These are phyloP conservation scores for Fusarium subtropicale DNA, from an alignment of 2,329 filamentous ascomycete genomes.

Conservation along the genomic window DNA sequence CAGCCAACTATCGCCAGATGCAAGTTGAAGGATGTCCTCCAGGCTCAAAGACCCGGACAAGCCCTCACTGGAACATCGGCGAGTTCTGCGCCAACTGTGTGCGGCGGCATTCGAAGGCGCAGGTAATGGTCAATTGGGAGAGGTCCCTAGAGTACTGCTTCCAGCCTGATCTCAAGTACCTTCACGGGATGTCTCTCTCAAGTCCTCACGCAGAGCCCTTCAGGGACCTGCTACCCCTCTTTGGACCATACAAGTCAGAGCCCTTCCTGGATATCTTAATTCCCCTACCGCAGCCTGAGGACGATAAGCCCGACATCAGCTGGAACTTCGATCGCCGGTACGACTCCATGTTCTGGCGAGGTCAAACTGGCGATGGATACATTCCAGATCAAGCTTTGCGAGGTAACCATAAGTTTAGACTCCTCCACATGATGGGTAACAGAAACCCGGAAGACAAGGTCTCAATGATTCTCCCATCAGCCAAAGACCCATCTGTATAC, in stretches of 20 bases:
- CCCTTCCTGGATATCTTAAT: constrained; percentile 83
- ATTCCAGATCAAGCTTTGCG: constrained; percentile 67
- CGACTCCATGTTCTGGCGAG: constrained; percentile 79
- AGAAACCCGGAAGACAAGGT: constrained; percentile 62
- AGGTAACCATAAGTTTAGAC: constrained; percentile 75
- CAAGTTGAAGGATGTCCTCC: constrained; percentile 68
- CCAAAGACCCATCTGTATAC: constrained; percentile 55
- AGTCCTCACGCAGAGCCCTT: constrained; percentile 72
- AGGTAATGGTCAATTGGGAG: constrained; percentile 75
- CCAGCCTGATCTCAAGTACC: constrained; percentile 78
- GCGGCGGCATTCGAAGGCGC: constrained; percentile 72
- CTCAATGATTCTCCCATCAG: constrained; percentile 67
- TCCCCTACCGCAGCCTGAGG: constrained; percentile 63
- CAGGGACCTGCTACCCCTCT: constrained; percentile 76
- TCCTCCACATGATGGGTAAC: constrained; percentile 76
- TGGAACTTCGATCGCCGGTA: constrained; percentile 70
- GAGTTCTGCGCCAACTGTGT: constrained; percentile 74
- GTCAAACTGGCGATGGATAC: constrained; percentile 69
- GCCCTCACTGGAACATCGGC: constrained; percentile 71
- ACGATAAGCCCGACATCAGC: constrained; percentile 57
- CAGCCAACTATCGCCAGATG: constrained; percentile 56
- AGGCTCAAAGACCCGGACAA: constrained; percentile 68
- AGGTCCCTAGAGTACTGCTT: constrained; percentile 75
- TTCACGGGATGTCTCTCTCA: constrained; percentile 79
- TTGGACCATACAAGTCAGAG: constrained; percentile 78